Evolutionary conservation across 495 filamentous ascomycete genomes (phyloP).

Genomic region (Penicillium coffeae): DNA sequence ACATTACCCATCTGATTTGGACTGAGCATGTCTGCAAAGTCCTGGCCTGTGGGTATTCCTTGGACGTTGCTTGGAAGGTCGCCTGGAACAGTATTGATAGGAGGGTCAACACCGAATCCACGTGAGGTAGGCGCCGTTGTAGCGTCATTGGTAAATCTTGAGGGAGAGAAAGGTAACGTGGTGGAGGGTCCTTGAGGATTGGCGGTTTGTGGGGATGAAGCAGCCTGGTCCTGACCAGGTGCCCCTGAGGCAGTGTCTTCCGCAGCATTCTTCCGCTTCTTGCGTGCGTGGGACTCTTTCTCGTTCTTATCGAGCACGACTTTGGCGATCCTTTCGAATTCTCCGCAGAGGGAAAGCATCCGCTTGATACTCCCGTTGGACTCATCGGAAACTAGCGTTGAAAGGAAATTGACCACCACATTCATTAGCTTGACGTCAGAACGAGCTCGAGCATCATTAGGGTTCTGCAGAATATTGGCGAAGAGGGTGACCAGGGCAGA

Average conservation of each 20-base stretch:
- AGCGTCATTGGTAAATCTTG: slow-evolving; percentile 28
- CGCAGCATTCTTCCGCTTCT: slow-evolving; percentile 70
- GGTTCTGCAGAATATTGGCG: slow-evolving; percentile 95
- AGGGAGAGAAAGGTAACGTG: slow-evolving; percentile 32
- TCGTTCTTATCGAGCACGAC: slow-evolving; percentile 89
- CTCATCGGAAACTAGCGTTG: slow-evolving; percentile 67
- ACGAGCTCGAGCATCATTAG: slow-evolving; percentile 79
- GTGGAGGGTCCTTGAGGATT: slow-evolving; percentile 22
- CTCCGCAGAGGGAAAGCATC: slow-evolving; percentile 88
- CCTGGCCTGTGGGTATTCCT: slow-evolving; percentile 32
- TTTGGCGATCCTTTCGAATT: slow-evolving; percentile 92
- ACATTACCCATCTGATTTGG: slow-evolving; percentile 36
- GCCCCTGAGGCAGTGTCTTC: slow-evolving; percentile 27
- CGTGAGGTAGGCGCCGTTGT: slow-evolving; percentile 20
- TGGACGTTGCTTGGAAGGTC: slow-evolving; percentile 29
- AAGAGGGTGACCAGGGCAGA: slow-evolving; percentile 94
- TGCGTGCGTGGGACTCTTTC: slow-evolving; percentile 67
- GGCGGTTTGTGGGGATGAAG: slow-evolving; percentile 16
- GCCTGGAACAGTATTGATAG: slow-evolving; percentile 23
- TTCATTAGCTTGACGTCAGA: slow-evolving; percentile 90
- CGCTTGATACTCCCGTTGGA: slow-evolving; percentile 83
- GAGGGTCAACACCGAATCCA: slow-evolving; percentile 16
- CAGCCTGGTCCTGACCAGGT: slow-evolving; percentile 23
- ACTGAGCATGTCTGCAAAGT: slow-evolving; percentile 39
- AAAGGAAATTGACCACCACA: slow-evolving; percentile 85